Evolutionary conservation across 2,329 filamentous ascomycete genomes (phyloP).

Genomic region (Verticillium klebahnii): DNA sequence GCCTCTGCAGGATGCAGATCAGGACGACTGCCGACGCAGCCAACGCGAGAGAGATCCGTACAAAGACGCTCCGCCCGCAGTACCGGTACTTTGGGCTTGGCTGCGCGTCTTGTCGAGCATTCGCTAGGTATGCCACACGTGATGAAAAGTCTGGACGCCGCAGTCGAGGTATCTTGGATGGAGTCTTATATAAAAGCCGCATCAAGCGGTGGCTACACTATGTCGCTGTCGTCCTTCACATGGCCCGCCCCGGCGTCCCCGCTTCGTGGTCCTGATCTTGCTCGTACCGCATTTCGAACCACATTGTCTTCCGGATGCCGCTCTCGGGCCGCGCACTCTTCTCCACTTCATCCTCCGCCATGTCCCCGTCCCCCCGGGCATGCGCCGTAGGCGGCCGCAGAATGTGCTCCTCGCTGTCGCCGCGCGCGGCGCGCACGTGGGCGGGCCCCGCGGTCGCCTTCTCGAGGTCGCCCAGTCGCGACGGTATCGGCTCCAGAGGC

Average conservation of each 20-base stretch:
- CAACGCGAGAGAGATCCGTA: too few species aligned
- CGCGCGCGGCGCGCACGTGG: conserved; percentile 19
- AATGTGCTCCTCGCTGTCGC: conserved; percentile 30
- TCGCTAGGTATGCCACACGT: too few species aligned
- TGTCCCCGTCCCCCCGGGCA: not conserved
- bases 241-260: not conserved
- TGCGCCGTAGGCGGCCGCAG: conserved; percentile 17
- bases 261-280: conserved; percentile 19
- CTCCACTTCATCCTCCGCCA: conserved; percentile 3
- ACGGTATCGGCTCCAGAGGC: conserved; percentile 9
- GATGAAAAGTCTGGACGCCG: too few species aligned
- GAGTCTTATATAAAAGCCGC: not conserved
- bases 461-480: conserved; percentile 17
- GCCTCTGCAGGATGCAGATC: too few species aligned
- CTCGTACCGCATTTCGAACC: conserved; percentile 30
- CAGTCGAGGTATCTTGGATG: not conserved
- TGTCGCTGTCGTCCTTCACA: not conserved
- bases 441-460: conserved; percentile 20
- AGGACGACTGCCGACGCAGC: too few species aligned
- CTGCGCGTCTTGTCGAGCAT: too few species aligned
- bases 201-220: not conserved
- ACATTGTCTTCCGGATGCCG: conserved; percentile 29
- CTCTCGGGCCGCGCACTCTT: conserved; percentile 9
- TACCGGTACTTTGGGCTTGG: too few species aligned
- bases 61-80: too few species aligned